Evolutionary conservation across 352 stramenopile genomes (phyloP).

Genomic region (Pythium insidiosum): DNA sequence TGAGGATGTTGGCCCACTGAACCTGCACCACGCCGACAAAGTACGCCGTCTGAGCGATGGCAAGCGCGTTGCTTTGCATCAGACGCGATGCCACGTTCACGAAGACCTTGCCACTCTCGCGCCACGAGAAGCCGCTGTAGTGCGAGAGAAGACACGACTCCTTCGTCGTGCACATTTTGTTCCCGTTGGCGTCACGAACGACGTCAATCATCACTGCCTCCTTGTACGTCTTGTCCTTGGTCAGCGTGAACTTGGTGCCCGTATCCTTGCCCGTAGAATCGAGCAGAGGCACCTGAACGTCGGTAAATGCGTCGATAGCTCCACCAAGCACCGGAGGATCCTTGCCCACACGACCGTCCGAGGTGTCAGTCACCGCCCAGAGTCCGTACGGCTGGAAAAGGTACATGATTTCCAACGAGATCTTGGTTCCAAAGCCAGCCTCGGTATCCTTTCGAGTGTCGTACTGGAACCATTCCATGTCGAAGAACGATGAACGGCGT

Average conservation of each 20-base stretch:
- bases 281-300: conserved; percentile 22
- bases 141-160: conserved; percentile 58
- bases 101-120: conserved; percentile 16
- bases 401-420: conserved; percentile 48
- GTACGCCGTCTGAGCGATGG: conserved; percentile 80
- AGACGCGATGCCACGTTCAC: conserved; percentile 87
- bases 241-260: conserved; percentile 20
- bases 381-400: conserved; percentile 68
- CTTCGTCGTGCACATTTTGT: conserved; percentile 20
- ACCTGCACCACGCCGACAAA: conserved; percentile 85
- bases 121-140: conserved; percentile 37
- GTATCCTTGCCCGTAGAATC: conserved; percentile 24
- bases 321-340: conserved; percentile 21
- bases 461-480: conserved; percentile 77
- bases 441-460: conserved; percentile 33
- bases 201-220: conserved; percentile 42
- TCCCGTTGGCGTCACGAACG: conserved; percentile 23
- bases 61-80: conserved; percentile 77
- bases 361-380: conserved; percentile 54
- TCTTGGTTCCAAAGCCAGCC: conserved; percentile 38
- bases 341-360: conserved; percentile 11
- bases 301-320: conserved; percentile 31
- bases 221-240: conserved; percentile 29
- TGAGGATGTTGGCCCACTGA: conserved; percentile 89
- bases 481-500: conserved; percentile 86